Percentiles rank a stretch among this genome's conserved stretches.
These are phyloP conservation scores for Nigrograna mackinnonii DNA, from an alignment of 2,329 filamentous ascomycete species.

Conservation along the genomic window DNA sequence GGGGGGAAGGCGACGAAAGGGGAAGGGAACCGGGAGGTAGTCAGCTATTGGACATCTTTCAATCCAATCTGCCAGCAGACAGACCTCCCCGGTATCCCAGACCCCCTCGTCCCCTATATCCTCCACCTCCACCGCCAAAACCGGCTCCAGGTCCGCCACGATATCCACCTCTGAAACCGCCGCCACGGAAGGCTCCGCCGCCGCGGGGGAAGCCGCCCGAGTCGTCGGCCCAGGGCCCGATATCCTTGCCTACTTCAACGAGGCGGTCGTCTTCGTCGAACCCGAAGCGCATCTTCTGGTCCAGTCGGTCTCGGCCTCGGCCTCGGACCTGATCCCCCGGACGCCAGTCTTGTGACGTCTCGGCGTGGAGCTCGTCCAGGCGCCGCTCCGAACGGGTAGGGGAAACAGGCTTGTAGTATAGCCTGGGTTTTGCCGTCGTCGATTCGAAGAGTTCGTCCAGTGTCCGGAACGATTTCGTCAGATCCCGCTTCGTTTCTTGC, in stretches of 20 bases:
- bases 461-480: slow-evolving; percentile 49
- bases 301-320: slow-evolving; percentile 29
- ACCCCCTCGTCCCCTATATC: slow-evolving; percentile 2
- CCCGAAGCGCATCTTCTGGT: slow-evolving; percentile 44
- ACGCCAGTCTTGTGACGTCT: slow-evolving; percentile 47
- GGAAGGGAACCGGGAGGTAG: too few species aligned
- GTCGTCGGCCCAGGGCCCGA: slow-evolving; percentile 31
- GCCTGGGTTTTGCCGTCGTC: slow-evolving; percentile 64
- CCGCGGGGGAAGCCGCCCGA: slow-evolving; percentile 1
- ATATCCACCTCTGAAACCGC: slow-evolving; percentile 11
- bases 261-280: slow-evolving; percentile 50
- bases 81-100: not conserved
- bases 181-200: slow-evolving; percentile 12
- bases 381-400: slow-evolving; percentile 67
- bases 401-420: slow-evolving; percentile 69
- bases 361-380: slow-evolving; percentile 60
- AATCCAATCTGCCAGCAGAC: too few species aligned
- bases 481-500: not conserved
- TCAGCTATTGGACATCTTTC: too few species aligned
- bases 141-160: slow-evolving; percentile 15
- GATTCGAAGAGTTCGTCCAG: slow-evolving; percentile 64
- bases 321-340: slow-evolving; percentile 32
- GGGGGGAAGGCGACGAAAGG: too few species aligned
- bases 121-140: slow-evolving; percentile 7
- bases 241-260: slow-evolving; percentile 44